phyloP scores from a whole-genome alignment of 345 rosid species.

The Viola odorata region DNA sequence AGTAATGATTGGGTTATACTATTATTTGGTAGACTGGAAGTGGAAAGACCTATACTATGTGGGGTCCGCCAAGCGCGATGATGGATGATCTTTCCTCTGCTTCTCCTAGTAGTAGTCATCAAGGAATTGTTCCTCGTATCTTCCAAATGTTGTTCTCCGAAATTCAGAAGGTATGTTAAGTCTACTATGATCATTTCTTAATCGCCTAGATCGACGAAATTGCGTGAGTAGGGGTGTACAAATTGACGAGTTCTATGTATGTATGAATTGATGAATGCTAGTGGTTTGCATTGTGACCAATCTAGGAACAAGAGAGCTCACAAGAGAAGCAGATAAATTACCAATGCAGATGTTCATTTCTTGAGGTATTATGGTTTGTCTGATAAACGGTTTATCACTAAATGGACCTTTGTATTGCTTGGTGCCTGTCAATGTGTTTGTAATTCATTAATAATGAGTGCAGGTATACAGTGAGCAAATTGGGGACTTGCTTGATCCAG shows the following conservation, averaged over 20 bases:
- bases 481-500: slow-evolving; percentile 88
- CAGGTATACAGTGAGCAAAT: slow-evolving; percentile 90
- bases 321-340: slow-evolving; percentile 68
- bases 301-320: slow-evolving; percentile 64
- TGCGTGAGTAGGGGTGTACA: too few species aligned
- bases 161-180: slow-evolving; percentile 69
- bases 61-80: slow-evolving; percentile 98
- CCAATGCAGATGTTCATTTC: slow-evolving; percentile 97
- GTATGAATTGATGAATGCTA: slow-evolving; percentile 5
- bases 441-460: slow-evolving; percentile 5
- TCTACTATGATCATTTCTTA: too few species aligned
- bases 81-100: slow-evolving; percentile 69
- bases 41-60: slow-evolving; percentile 92
- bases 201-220: too few species aligned
- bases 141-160: slow-evolving; percentile 77
- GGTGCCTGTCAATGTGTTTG: not conserved
- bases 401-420: not conserved
- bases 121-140: slow-evolving; percentile 86
- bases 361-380: slow-evolving; percentile 51
- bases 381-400: not conserved
- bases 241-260: not conserved
- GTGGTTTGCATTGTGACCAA: slow-evolving; percentile 7
- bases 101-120: slow-evolving; percentile 32
- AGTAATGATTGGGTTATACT: not conserved
- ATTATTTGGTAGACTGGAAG: slow-evolving; percentile 65